These are phyloP conservation scores for Annulohypoxylon stygium DNA, from an alignment of 495 filamentous ascomycete species.

Conservation along the genomic window DNA sequence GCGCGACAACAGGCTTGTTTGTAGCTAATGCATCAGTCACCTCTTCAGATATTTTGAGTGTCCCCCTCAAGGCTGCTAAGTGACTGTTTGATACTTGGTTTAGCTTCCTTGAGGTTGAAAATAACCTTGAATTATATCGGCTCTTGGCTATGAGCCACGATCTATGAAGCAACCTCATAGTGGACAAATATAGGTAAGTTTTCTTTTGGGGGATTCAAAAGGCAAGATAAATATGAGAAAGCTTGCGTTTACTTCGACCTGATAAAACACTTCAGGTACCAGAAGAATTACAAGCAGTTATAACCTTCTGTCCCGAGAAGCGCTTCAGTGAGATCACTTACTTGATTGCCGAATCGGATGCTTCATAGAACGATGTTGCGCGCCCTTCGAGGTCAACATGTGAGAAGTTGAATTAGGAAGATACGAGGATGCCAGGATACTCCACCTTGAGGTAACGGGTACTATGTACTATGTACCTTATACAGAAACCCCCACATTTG, in stretches of 20 bases:
- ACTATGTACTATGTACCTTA: not conserved
- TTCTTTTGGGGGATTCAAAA: not conserved
- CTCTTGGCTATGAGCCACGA: slow-evolving; percentile 23
- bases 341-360: slow-evolving; percentile 23
- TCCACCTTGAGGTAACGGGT: slow-evolving; percentile 7
- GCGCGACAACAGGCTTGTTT: slow-evolving; percentile 84
- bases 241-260: slow-evolving; percentile 21
- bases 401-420: slow-evolving; percentile 3
- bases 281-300: not conserved
- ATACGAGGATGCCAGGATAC: too few species aligned
- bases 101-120: slow-evolving; percentile 34
- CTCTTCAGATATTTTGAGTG: slow-evolving; percentile 84
- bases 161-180: slow-evolving; percentile 20
- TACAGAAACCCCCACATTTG: not conserved
- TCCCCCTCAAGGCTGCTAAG: slow-evolving; percentile 59
- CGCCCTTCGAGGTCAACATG: slow-evolving; percentile 32
- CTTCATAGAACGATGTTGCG: slow-evolving; percentile 6
- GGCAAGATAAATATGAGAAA: slow-evolving; percentile 11
- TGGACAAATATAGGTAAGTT: not conserved
- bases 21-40: slow-evolving; percentile 78
- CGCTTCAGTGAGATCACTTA: not conserved
- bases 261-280: not conserved
- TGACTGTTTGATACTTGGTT: slow-evolving; percentile 27
- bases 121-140: slow-evolving; percentile 10
- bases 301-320: slow-evolving; percentile 8